Evolutionary conservation across 345 rosid genomes (phyloP).

Genomic region (Corchorus capsularis): DNA sequence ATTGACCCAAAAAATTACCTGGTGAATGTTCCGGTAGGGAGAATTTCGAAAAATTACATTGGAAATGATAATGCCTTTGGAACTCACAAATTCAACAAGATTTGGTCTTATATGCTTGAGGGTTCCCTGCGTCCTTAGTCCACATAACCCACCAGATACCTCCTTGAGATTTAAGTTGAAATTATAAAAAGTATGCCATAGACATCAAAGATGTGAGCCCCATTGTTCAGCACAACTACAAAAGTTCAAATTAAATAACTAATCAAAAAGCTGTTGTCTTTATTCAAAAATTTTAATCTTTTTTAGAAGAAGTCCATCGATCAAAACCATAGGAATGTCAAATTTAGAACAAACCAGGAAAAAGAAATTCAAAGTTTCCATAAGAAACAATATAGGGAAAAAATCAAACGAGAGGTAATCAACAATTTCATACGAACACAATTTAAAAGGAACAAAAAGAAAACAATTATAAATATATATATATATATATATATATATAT

Average conservation of each 20-base stretch:
- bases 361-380: too few species aligned
- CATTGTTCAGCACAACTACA: background rate
- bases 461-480: too few species aligned
- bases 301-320: too few species aligned
- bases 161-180: constrained; percentile 53
- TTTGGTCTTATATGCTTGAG: constrained; percentile 81
- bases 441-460: too few species aligned
- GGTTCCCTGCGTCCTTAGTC: constrained; percentile 81
- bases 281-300: too few species aligned
- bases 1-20: constrained; percentile 63
- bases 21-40: constrained; percentile 97
- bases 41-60: constrained; percentile 76
- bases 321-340: too few species aligned
- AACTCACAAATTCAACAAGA: constrained; percentile 72
- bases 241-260: background rate
- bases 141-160: constrained; percentile 95
- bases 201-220: background rate
- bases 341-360: too few species aligned
- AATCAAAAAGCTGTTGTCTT: too few species aligned
- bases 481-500: too few species aligned
- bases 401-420: too few species aligned
- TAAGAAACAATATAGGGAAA: too few species aligned
- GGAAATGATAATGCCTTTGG: constrained; percentile 72
- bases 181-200: background rate
- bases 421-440: too few species aligned